These are phyloP conservation scores for Salix brachista DNA, from an alignment of 345 rosid genomes.

Conservation along the genomic window DNA sequence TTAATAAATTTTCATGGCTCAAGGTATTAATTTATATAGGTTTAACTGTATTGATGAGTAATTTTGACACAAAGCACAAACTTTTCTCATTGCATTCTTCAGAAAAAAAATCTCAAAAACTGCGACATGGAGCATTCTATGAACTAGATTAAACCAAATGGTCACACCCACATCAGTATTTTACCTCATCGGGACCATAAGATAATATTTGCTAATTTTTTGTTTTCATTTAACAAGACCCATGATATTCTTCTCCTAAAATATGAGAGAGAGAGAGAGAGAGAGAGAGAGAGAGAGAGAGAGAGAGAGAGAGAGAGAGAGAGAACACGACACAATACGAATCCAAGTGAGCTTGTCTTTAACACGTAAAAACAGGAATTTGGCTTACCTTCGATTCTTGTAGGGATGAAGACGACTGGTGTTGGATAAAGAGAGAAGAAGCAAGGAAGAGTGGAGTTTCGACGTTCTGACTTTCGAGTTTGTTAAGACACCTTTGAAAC, in stretches of 20 bases:
- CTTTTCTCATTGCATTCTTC: background rate
- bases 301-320: background rate
- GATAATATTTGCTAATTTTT: background rate
- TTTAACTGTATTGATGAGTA: background rate
- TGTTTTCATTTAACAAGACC: background rate
- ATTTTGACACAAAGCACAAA: background rate
- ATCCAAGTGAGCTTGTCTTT: background rate
- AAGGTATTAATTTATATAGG: too few relatives aligned
- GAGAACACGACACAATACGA: background rate
- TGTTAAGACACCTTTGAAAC: background rate
- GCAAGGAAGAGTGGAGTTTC: background rate
- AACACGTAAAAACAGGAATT: background rate
- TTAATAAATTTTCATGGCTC: too few relatives aligned
- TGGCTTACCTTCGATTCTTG: background rate
- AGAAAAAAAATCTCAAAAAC: background rate
- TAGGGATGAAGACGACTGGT: background rate
- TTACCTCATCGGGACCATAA: background rate
- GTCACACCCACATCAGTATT: too few relatives aligned
- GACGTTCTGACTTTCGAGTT: background rate
- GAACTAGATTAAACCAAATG: too few relatives aligned
- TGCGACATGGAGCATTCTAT: background rate
- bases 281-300: background rate
- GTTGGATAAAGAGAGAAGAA: background rate
- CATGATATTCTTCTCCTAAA: background rate
- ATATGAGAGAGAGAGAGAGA: background rate